These are phyloP conservation scores for Eremothecium gossypii DNA, from an alignment of 1,139 yeast genomes.

Conservation along the genomic window DNA sequence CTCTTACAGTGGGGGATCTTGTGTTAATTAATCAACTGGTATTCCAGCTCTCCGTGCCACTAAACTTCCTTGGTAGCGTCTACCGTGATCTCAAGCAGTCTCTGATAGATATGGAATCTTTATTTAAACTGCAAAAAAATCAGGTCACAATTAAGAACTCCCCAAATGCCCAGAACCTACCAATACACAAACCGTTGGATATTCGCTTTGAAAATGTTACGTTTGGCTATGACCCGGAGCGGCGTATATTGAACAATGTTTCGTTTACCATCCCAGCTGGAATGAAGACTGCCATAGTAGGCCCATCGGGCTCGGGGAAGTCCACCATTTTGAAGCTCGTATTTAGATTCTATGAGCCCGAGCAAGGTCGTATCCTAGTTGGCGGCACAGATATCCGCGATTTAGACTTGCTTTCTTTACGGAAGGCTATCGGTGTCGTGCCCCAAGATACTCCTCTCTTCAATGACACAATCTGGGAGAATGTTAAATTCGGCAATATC, in stretches of 20 bases:
- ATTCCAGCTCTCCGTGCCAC: slow-evolving; percentile 88
- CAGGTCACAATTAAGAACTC: slow-evolving; percentile 62
- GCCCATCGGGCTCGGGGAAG: slow-evolving; percentile 93
- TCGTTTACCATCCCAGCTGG: slow-evolving; percentile 87
- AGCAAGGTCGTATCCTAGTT: slow-evolving; percentile 64
- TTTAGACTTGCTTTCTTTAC: slow-evolving; percentile 65
- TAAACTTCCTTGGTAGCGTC: slow-evolving; percentile 89
- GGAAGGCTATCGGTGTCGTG: slow-evolving; percentile 77
- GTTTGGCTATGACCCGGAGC: slow-evolving; percentile 82
- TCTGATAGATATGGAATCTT: slow-evolving; percentile 82
- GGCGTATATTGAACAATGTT: slow-evolving; percentile 78
- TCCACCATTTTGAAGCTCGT: slow-evolving; percentile 78
- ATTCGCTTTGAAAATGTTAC: slow-evolving; percentile 84
- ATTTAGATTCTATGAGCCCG: slow-evolving; percentile 83
- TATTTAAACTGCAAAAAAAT: slow-evolving; percentile 73
- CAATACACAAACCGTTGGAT: slow-evolving; percentile 46
- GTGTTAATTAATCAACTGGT: slow-evolving; percentile 95
- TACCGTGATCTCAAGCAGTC: slow-evolving; percentile 92
- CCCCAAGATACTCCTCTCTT: slow-evolving; percentile 97
- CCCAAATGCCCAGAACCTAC: slow-evolving; percentile 42
- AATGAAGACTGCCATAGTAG: slow-evolving; percentile 82
- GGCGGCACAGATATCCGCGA: slow-evolving; percentile 85
- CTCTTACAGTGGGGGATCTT: slow-evolving; percentile 85
- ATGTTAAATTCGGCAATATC: slow-evolving; percentile 78
- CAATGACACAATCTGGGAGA: slow-evolving; percentile 82